Evolutionary conservation across 2,329 filamentous ascomycete species (phyloP), one percentile per base, ranked within the genome.

Genomic region (Dothideomycetes sp.): DNA sequence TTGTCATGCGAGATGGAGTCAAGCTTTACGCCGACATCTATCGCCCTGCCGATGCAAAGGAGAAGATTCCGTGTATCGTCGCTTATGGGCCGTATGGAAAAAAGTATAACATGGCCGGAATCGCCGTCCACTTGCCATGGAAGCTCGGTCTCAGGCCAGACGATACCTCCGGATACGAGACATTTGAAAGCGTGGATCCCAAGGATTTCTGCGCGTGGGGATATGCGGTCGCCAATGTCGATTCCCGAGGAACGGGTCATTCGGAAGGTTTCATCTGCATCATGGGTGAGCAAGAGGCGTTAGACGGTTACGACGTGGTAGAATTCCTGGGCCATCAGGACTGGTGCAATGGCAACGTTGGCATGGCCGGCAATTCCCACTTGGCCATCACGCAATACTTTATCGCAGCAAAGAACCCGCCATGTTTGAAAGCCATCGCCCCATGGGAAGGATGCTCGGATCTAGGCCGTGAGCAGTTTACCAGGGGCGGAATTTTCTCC

Each of bases 381-480:
- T 55, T 69, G 6, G 65, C 64, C 0, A 65, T 59, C 25, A 53
- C 58, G 0, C 65, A 69, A 42, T 56, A 51, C 52, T 62, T 63
- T 33, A 58, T 68, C 10, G 67, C 64, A 0, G 54, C 63, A 1
- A 50, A 61, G 29, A 53, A 59, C 13, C 67, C 67, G 7, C 67
- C 65, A 1, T 57, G 54, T 10, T 54, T 69, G 4, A 56, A 57
- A n/a, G 58, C 59, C 0, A 67, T 70, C 24, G 65, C 64, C 1
- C 70, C 56, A 31, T 67, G 65, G 65, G 69, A 73, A 49, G 68
- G 64, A 9, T 62, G 54, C 27, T 60, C 59, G 1, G 69, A 72
- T 45, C 47, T 70, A 3, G 71, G 67, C 45, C 61, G 67, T 2
- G 68, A 71, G 46, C 60, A 65, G 18, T 64, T 69, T 45, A 58